Evolutionary conservation across 768 basidiomycete species (phyloP), one percentile per base, ranked within the genome.

Genomic region (Agaricus blazei): DNA sequence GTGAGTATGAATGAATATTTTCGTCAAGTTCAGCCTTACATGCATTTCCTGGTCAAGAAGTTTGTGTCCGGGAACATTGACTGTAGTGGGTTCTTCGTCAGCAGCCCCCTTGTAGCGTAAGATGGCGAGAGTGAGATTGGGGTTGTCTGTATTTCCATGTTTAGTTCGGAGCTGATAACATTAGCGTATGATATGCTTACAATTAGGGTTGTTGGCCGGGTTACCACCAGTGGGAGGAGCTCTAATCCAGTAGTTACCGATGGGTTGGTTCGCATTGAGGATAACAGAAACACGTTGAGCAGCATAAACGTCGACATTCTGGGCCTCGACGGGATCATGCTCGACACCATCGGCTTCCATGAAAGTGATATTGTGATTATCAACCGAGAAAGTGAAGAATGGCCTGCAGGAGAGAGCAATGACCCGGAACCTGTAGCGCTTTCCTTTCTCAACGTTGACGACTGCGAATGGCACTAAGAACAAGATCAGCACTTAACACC

Each of bases 361-460:
- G 52, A 71, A 61, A 44, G 64, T 70, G 44, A 68, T 50, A 6
- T 59, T 47, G 47, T 71, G 67, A 0, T 68, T 63, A 26, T 75
- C 72, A 28, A 76, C 62, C 0, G 72, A 73, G 59, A 76, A 70
- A 3, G 60, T 64, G 65, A 73, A 76, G 38, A 66, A 68, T 9
- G 72, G 70, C 37, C 75, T 67, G 51, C 80, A 80, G 19, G 79
- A 76, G 24, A 70, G 70, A 43, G 74, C 74, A 59, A 84, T 64
- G 12, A 84, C 51, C 7, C 82, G 79, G 67, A 84, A 75, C 34
- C 83, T 75, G 61, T 83, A 83, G 24, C 79, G 68, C 51, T 72
- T 70, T 9, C 75, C 76, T 0, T 56, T 54, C 2, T 63, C 56
- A 42, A 83, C 79, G 51, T 73, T 71, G 55, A 78, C 61, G 68